These are phyloP conservation scores for Lentinula sp. DNA, from an alignment of 768 basidiomycete species.

Conservation along the genomic window DNA sequence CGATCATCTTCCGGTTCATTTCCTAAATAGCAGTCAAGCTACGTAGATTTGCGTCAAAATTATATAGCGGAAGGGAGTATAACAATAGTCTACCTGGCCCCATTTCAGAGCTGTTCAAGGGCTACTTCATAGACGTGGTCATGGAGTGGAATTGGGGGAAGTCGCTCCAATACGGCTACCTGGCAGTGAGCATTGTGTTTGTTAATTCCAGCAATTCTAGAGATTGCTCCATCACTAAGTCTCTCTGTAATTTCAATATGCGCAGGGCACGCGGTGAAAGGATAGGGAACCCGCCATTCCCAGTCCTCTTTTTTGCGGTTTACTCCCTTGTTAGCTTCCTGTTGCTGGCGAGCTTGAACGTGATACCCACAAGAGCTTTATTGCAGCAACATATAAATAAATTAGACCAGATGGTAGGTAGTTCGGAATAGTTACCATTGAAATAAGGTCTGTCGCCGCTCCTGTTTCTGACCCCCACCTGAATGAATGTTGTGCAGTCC, in stretches of 20 bases:
- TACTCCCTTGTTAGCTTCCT: not conserved
- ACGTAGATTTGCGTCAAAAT: not conserved
- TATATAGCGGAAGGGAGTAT: not conserved
- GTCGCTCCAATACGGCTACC: slow-evolving; percentile 9
- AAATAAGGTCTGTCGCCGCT: too few species aligned
- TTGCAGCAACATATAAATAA: too few species aligned
- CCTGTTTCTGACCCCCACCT: too few species aligned
- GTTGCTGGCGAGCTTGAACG: not conserved
- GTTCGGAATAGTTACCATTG: too few species aligned
- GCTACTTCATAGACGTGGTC: slow-evolving; percentile 13
- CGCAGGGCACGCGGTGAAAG: slow-evolving; percentile 27
- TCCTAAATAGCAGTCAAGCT: slow-evolving; percentile 13
- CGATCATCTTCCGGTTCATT: slow-evolving; percentile 1
- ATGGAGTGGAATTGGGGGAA: slow-evolving; percentile 26
- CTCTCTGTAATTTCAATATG: slow-evolving; percentile 25
- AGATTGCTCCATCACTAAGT: slow-evolving; percentile 8
- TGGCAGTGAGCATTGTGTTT: slow-evolving; percentile 22
- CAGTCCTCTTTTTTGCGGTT: not conserved
- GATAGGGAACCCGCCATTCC: slow-evolving; percentile 6
- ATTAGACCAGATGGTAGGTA: too few species aligned
- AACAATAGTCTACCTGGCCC: slow-evolving; percentile 7
- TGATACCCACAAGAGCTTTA: not conserved
- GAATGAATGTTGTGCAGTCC: too few species aligned
- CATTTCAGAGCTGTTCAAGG: slow-evolving; percentile 13
- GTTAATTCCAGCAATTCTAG: slow-evolving; percentile 18